These are phyloP conservation scores for Papiliotrema laurentii DNA, from an alignment of 1,284 basidiomycete genomes.

Conservation along the genomic window DNA sequence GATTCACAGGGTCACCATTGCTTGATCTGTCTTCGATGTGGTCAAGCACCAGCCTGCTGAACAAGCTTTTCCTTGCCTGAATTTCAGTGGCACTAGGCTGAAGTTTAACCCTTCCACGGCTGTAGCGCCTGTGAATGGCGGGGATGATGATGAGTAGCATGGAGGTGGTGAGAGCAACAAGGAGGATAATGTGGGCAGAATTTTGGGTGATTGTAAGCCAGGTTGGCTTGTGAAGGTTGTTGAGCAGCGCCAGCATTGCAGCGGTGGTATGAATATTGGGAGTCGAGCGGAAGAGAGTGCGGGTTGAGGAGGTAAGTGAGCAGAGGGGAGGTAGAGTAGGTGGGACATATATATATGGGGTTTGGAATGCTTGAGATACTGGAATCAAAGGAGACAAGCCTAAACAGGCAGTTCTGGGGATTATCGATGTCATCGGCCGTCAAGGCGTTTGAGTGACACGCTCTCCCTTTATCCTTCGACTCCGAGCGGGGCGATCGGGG, in stretches of 20 bases:
- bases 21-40: conserved; percentile 7
- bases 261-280: too few relatives aligned
- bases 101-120: conserved; percentile 6
- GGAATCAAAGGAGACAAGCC: too few relatives aligned
- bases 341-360: too few relatives aligned
- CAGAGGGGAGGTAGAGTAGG: too few relatives aligned
- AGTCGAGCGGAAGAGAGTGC: too few relatives aligned
- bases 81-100: neutral
- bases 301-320: too few relatives aligned
- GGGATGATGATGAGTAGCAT: neutral
- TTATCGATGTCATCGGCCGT: too few relatives aligned
- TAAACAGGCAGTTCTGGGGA: too few relatives aligned
- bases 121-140: neutral
- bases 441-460: too few relatives aligned
- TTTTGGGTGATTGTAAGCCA: conserved; percentile 4
- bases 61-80: conserved; percentile 2
- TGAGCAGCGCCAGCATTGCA: neutral
- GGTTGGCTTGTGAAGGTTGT: neutral
- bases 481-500: too few relatives aligned
- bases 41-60: conserved; percentile 6
- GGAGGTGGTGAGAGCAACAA: conserved; percentile 1
- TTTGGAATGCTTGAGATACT: too few relatives aligned
- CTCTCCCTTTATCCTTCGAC: too few relatives aligned
- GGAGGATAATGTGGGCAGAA: neutral
- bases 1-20: conserved; percentile 21